Evolutionary conservation across 2,329 filamentous ascomycete genomes (phyloP), one percentile per base, ranked within the genome.

Genomic region (Zasmidium angulare): DNA sequence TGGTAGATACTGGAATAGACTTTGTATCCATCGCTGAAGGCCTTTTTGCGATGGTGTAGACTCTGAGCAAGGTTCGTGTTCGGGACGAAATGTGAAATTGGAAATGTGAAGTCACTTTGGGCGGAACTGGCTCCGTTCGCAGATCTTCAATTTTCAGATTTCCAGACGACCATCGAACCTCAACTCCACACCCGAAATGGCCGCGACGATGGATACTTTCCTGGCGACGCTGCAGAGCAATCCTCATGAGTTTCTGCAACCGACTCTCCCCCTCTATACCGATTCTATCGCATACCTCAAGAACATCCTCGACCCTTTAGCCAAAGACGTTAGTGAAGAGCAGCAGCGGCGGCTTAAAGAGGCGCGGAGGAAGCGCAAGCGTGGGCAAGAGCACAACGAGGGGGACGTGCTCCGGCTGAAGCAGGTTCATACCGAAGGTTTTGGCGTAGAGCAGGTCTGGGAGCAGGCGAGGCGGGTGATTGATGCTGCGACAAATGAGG

Each of bases 381-480:
- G 90, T 66, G 81, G 81, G 9, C 80, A 82, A 49, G 75, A 74
- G 2, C 77, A 81, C 53, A 54, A 52, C 3, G 76, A 76, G 29
- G 64, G 76, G 50, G 76, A 84, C 64, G 78, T 89, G 1, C 72
- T 97, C 63, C 91, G 91, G 69, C 79, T 96, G 69, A 88, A 89
- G 68, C 92, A 90, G 75, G 80, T 99, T 17, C 90, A 97, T 72
- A 81, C 91, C 6, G 86, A 96, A 58, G 95, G 93, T 0, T 96
- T 98, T 68, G 90, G 89, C 68, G 88, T 90, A 11, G 86, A 88
- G 20, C 93, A 98, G 76, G 87, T 99, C 47, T 99, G 93, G 90
- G 91, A 97, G 75, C 95, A 99, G 78, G 89, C 91, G 9, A 88
- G 87, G 70, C 86, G 90, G 68, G 91, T 98, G 20, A 87, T 98